Evolutionary conservation across 768 basidiomycete genomes (phyloP), one percentile per base, ranked within the genome.

Genomic region (Gymnopilus dilepis): DNA sequence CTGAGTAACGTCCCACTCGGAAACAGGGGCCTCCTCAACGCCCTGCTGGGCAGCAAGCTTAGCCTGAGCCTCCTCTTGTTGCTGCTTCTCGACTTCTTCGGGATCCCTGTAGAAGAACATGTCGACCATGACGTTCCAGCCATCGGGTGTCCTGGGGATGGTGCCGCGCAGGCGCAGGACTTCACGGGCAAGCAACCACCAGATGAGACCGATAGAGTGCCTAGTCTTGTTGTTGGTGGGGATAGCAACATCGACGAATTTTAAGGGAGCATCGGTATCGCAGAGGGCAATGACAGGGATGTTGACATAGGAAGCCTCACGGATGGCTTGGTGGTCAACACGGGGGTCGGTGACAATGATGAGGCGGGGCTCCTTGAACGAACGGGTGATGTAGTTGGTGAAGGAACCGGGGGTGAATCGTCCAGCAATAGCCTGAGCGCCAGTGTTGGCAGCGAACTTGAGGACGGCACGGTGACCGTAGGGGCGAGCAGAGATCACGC

Each of bases 41-140:
- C 76, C 77, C 56, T 82, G 84, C 65, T 83, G 86, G 53, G 85
- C 86, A 63, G 86, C 83, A 65, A 86, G 82, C 79, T 95, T 95
- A 69, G 92, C 92, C 65, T 90, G 87, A 26, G 93, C 92, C 75
- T 94, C 94, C 75, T 95, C 96, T 73, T 92, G 89, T 74, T 95
- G 93, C 80, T 98, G 97, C 80, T 92, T 94, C 87, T 98, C 96
- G 69, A 98, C 92, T 80, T 99, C 97, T 76, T 99, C 96, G 63
- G 97, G 95, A 81, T 98, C 97, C 72, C 97, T 93, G 88, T 99
- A 99, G 90, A 98, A 95, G 91, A 96, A 96, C 90, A 97, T 91
- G 78, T 97, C 96, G 67, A 96, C 95, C 94, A 99, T 97, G 77
- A 97, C 91, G 75, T 89, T 92, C 97, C 97, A 99, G 70, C 92